Evolutionary conservation across 2,329 filamentous ascomycete species (phyloP).

Genomic region (Verticillium isaacii): DNA sequence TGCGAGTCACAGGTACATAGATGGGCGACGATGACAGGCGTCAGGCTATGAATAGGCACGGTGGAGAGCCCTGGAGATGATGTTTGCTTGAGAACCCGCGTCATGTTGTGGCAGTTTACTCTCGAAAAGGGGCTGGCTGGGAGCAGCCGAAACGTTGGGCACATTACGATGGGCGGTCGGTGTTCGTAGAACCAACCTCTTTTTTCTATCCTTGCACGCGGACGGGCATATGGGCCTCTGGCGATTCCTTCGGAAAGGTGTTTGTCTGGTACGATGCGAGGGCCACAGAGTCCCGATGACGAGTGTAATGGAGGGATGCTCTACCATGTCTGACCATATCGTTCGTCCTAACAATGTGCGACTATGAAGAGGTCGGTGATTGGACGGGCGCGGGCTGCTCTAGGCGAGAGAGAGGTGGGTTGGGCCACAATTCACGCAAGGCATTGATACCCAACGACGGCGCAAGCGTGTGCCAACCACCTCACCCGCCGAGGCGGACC

Average conservation of each 20-base stretch:
- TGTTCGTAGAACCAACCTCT: neutral
- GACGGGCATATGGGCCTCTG: neutral
- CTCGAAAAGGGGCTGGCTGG: neutral
- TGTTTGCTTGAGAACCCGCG: neutral
- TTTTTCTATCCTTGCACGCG: neutral
- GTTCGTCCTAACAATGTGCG: slow-evolving; percentile 1
- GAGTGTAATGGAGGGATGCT: neutral
- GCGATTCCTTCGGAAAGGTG: neutral
- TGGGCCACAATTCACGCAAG: slow-evolving; percentile 29
- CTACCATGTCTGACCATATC: neutral
- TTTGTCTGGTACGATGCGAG: neutral
- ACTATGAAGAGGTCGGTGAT: slow-evolving; percentile 9
- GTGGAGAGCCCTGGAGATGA: neutral
- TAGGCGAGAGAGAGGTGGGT: slow-evolving; percentile 16
- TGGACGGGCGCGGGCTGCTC: slow-evolving; percentile 7
- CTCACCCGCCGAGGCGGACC: neutral
- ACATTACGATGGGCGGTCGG: neutral
- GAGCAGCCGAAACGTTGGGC: neutral
- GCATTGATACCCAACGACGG: slow-evolving; percentile 33
- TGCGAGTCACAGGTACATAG: neutral
- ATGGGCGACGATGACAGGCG: neutral
- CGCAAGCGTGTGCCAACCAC: slow-evolving; percentile 9
- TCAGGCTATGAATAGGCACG: neutral
- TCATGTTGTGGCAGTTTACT: neutral
- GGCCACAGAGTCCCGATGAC: neutral